Evolutionary conservation across 768 basidiomycete genomes (phyloP), one percentile per base, ranked within the genome.

Genomic region (Lentinula lateritia): DNA sequence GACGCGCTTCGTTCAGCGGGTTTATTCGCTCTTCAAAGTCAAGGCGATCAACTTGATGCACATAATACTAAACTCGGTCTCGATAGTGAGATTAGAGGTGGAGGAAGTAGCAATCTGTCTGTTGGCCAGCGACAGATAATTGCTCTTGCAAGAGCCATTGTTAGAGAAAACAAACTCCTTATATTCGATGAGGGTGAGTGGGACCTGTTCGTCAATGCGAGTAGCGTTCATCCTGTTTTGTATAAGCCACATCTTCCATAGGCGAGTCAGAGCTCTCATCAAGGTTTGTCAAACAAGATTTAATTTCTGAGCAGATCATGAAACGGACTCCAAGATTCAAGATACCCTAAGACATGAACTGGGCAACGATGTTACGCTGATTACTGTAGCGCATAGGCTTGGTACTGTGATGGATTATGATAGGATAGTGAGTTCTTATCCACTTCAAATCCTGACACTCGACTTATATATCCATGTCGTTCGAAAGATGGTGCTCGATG

Each of bases 121-220:
- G 85, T 89, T 46, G 91, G 91, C 23, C 89, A 92, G 67, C 72
- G 89, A 9, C 90, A 92, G 66, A 79, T 88, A 52, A 78, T 88
- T 52, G 85, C 85, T 8, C 76, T 88, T 68, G 86, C 86, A 5
- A 75, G 87, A 39, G 87, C 87, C 2, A 78, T 87, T 63, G 73
- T 87, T 23, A 76, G 83, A 36, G 77, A 80, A 48, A 86, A 81
- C 71, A 79, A 83, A 50, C 74, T 88, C 36, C 78, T 88, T 52
- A 82, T 88, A 46, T 72, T 88, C 42, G 85, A 85, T 68, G 86
- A 87, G 72, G 86, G 85, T 71, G 73, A 73, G 64, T 76, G 2
- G 9, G 7, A 32, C 50, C 39, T 20, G 28, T 28, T 28, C 28
- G 28, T 28, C 28, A 28, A 28, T 41, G 50, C 41, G 73, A 50